Evolutionary conservation across 306 rosid genomes (phyloP).

Genomic region (Sophora flavescens): DNA sequence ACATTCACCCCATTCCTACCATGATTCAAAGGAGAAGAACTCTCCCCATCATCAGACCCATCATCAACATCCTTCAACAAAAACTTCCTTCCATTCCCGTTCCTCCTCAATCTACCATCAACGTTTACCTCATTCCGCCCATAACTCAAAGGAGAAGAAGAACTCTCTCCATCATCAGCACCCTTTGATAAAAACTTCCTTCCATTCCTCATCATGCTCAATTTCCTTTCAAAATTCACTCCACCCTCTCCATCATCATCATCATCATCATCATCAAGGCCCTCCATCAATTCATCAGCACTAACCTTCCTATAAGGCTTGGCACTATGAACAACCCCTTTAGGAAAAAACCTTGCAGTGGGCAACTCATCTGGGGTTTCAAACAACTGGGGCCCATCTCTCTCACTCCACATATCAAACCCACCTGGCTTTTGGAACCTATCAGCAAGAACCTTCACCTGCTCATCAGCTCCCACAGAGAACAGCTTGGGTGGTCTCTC

Average conservation of each 20-base stretch:
- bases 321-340: constrained; percentile 91
- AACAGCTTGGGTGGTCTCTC: constrained; percentile 78
- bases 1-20: constrained; percentile 36
- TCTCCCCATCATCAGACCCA: constrained; percentile 27
- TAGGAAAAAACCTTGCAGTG: constrained; percentile 89
- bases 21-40: constrained; percentile 35
- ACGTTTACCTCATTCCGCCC: constrained; percentile 25
- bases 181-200: constrained; percentile 40
- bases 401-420: constrained; percentile 85
- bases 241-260: constrained; percentile 34
- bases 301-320: constrained; percentile 66
- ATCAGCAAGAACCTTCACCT: constrained; percentile 88
- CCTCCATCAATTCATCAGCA: constrained; percentile 47
- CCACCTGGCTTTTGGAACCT: constrained; percentile 93
- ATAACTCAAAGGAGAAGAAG: constrained; percentile 13
- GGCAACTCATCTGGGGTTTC: constrained; percentile 81
- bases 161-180: constrained; percentile 2
- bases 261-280: constrained; percentile 26
- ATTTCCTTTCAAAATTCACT: constrained; percentile 25
- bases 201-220: constrained; percentile 47
- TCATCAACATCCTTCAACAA: constrained; percentile 4
- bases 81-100: constrained; percentile 44
- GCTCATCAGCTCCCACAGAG: constrained; percentile 84
- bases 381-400: constrained; percentile 86
- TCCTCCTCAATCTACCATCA: constrained; percentile 47